Evolutionary conservation across 2,329 filamentous ascomycete species (phyloP).

Genomic region (Elsinoe perseae): DNA sequence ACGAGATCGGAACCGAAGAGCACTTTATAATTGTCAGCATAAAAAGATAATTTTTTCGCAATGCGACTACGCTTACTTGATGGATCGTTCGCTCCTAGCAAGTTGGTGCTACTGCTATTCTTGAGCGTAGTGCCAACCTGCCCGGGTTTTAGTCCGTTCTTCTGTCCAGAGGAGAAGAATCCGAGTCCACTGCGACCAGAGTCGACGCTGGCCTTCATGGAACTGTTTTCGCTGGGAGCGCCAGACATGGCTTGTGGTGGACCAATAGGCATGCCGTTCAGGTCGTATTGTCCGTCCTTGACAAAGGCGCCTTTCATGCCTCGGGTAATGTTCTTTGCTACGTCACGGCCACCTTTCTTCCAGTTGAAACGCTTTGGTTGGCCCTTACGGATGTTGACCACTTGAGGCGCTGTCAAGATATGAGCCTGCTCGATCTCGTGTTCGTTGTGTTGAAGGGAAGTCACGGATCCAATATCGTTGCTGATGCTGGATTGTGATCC

Average conservation of each 20-base stretch:
- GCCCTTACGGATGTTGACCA: slow-evolving; percentile 89
- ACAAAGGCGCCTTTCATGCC: slow-evolving; percentile 88
- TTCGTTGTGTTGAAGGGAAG: slow-evolving; percentile 30
- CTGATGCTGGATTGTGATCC: neutral
- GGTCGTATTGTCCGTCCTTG: slow-evolving; percentile 26
- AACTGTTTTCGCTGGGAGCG: slow-evolving; percentile 16
- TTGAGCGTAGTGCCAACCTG: slow-evolving; percentile 32
- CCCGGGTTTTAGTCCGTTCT: slow-evolving; percentile 28
- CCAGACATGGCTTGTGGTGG: slow-evolving; percentile 26
- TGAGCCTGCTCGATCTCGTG: slow-evolving; percentile 58
- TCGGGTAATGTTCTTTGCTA: slow-evolving; percentile 90
- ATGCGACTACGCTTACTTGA: slow-evolving; percentile 24
- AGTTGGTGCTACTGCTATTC: slow-evolving; percentile 39
- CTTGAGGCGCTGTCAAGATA: slow-evolving; percentile 68
- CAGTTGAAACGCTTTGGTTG: slow-evolving; percentile 97
- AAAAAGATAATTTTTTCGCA: neutral
- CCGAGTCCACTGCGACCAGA: slow-evolving; percentile 25
- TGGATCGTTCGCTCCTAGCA: slow-evolving; percentile 28
- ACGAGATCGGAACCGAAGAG: slow-evolving; percentile 87
- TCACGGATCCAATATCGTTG: slow-evolving; percentile 15
- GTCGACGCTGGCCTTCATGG: slow-evolving; percentile 15
- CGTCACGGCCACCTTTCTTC: slow-evolving; percentile 92
- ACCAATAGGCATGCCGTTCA: slow-evolving; percentile 27
- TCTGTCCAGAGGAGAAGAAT: slow-evolving; percentile 31
- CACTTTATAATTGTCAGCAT: slow-evolving; percentile 31